These are phyloP conservation scores for Fragaria iinumae DNA, from an alignment of 306 rosid genomes.

Conservation along the genomic window DNA sequence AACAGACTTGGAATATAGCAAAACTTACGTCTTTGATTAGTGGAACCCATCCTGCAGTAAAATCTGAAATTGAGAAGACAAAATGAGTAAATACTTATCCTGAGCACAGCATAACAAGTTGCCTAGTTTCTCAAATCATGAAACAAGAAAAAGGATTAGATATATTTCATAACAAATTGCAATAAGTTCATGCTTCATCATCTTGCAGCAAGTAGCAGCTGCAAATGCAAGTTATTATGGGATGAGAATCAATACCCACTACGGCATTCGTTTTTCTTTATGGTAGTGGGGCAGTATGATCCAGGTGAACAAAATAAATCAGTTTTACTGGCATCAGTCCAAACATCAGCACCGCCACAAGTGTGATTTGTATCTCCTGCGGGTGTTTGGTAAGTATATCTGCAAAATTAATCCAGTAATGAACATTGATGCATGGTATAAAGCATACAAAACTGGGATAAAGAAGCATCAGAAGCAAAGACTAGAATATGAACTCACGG, in stretches of 20 bases:
- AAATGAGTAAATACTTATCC: constrained; percentile 29
- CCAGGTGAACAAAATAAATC: constrained; percentile 81
- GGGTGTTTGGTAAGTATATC: constrained; percentile 75
- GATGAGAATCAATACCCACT: constrained; percentile 70
- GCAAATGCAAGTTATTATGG: constrained; percentile 22
- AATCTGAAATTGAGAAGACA: constrained; percentile 50
- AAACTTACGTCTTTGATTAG: constrained; percentile 55
- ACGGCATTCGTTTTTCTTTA: constrained; percentile 46
- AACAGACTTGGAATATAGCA: not conserved
- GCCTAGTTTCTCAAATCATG: constrained; percentile 15
- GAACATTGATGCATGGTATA: constrained; percentile 15
- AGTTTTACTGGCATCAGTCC: constrained; percentile 60
- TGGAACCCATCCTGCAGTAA: constrained; percentile 84
- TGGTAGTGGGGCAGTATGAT: constrained; percentile 72
- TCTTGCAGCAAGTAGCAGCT: constrained; percentile 23
- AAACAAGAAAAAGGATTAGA: not conserved
- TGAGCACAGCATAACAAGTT: constrained; percentile 14
- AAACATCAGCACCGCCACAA: constrained; percentile 81
- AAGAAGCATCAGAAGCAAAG: constrained; percentile 8
- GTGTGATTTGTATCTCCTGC: constrained; percentile 58
- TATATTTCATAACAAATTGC: constrained; percentile 3
- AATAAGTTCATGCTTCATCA: not conserved
- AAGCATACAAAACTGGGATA: constrained; percentile 7
- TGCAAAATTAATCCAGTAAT: constrained; percentile 35
- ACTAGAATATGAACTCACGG: constrained; percentile 58